Conservation (phyloP, 1,284 basidiomycete species). For the Papiliotrema flavescens region DNA sequence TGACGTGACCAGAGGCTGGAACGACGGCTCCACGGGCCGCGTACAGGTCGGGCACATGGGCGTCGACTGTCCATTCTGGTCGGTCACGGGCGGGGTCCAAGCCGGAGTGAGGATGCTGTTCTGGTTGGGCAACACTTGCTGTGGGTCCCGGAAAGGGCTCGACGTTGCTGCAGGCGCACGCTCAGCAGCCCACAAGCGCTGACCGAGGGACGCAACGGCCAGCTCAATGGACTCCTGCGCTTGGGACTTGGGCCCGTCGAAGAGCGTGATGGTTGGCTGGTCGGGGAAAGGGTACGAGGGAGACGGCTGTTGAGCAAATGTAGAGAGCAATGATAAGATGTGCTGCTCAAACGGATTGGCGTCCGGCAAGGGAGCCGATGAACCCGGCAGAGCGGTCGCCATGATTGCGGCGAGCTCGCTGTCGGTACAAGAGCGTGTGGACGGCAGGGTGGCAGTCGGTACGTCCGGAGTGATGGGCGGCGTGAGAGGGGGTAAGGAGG, state of each 20-base stretch:
- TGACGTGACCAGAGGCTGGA: not conserved
- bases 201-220: constrained; percentile 34
- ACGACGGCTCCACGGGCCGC: constrained; percentile 11
- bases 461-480: constrained; percentile 5
- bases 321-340: constrained; percentile 32
- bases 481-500: not conserved
- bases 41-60: constrained; percentile 25
- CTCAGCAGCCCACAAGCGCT: constrained; percentile 29
- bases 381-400: not conserved
- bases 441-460: not conserved
- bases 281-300: constrained; percentile 37
- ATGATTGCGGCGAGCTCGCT: constrained; percentile 1
- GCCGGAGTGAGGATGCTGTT: constrained; percentile 24
- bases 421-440: constrained; percentile 1
- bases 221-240: constrained; percentile 40
- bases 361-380: not conserved
- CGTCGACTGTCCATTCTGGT: not conserved
- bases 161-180: not conserved
- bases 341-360: constrained; percentile 36
- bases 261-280: constrained; percentile 3
- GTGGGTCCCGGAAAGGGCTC: too few relatives aligned
- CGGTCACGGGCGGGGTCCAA: constrained; percentile 22
- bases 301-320: constrained; percentile 34
- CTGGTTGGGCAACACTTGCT: too few relatives aligned
- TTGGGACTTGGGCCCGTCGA: constrained; percentile 26